Evolutionary conservation across 2,329 filamentous ascomycete species (phyloP), one percentile per base, ranked within the genome.

Genomic region (Penicillium sp.): DNA sequence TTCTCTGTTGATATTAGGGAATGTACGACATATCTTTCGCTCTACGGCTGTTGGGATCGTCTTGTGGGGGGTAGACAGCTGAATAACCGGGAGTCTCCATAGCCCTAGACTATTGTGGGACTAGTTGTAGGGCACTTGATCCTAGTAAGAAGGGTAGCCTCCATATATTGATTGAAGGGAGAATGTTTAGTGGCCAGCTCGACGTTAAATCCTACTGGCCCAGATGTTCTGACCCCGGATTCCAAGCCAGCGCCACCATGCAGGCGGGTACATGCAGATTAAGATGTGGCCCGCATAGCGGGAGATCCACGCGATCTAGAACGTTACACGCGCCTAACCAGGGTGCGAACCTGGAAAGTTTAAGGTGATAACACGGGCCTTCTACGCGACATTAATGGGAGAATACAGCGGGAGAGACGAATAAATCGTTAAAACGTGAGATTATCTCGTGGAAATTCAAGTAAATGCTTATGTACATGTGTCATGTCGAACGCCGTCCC

Each of bases 401-500:
- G 7, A 15, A 15, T 23, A 1, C 3, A 23, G 6, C 6, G 6
- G 8, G 11, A 27, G 6, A 3, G 6, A 23, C 2, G 7, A 25
- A 39, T n/a, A 8, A 40, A 46, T 56, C 48, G 39, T 56, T 5
- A 7, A 31, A 19, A 46, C 21, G 21, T 53, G 49, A 56, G 53
- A 8, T 34, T 52, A 41, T 52, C 46, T 50, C 45, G 38, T 38
- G n/a, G 19, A 50, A 50, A 45, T 43, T 45, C 13, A 53, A 52
- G 43, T 43, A 57, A 58, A 55, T 58, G 55, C 55, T 58, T 45
- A 53, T 55, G 38, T 55, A 54, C 55, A 55, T 34, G 39, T 40
- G 27, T 46, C 29, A 45, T 45, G 19, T 39, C 9, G 23, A 58
- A 58, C 51, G 56, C 56, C 56, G 38, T 52, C 34, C 43, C 43